Evolutionary conservation across 1,139 yeast species (phyloP), one percentile per base, ranked within the genome.

Genomic region (Candida tropicalis): DNA sequence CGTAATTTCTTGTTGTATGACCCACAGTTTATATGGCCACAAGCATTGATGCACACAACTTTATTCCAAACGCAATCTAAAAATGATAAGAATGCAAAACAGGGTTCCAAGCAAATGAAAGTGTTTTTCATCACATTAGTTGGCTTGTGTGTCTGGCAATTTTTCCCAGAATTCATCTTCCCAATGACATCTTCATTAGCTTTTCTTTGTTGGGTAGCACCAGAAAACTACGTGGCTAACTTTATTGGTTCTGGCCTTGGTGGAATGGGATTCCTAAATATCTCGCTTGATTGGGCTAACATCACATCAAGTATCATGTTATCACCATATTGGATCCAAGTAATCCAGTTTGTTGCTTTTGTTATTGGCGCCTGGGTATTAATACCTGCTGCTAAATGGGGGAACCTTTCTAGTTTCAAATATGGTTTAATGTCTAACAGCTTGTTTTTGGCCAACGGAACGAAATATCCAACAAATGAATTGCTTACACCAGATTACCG

Each of bases 181-280:
- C 78, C 78, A 8, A 56, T 73, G 62, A 54, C 66, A 2, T 66
- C 66, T 2, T 73, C 78, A 0, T 51, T 74, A 23, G 76, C 78
- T 0, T 50, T 73, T 9, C 53, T 73, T 22, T 73, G 78, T 48
- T 73, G 74, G 70, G 60, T 70, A 40, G 74, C 75, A 3, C 78
- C 78, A 1, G 46, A 58, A 17, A 69, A 65, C 46, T 47, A 58
- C 12, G 56, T 55, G 1, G 55, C 68, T 5, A 73, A 70, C 42
- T 73, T 73, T 44, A 46, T 73, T 17, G 78, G 78, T 3, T 66
- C 75, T 26, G 79, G 78, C 1, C 49, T 73, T 25, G 78, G 77
- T 7, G 78, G 78, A 8, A 63, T 71, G 65, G 78, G 78, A 8
- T 46, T 73, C 17, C 48, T 73, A 36, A 73, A 73, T 48, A 51